Base-by-base conservation (phyloP, 805 yeast species). In the Debaryomyces maramus region DNA sequence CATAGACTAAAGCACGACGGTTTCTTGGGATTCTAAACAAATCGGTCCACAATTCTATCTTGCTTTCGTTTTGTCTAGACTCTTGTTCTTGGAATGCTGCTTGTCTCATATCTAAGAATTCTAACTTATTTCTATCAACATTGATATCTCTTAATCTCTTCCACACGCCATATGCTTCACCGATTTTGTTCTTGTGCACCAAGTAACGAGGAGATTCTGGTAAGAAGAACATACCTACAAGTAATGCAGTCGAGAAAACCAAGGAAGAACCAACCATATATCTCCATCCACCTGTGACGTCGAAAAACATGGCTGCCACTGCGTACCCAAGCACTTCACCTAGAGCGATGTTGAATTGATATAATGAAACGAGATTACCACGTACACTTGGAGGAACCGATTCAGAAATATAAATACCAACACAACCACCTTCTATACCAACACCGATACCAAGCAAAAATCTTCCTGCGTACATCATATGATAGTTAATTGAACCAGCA, bases 241-340 rank as follows among this genome's bases (percentile, higher is more conserved):
- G 61, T 52, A 80, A 60, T 15, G 72, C 46, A 1, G 82, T 71
- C 14, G 84, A 78, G 53, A 78, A 79, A 2, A 81, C 70, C 30
- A 81, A 60, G 3, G 85, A 78, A 2, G 83, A 77, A 13, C 86
- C 86, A 17, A 81, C 68, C 78, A 80, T 80, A 58, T 52, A 79
- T 52, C 86, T 67, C 87, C 87, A 81, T 17, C 81, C 83, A 23
- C 76, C 80, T 3, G 60, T 45, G 7, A 80, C 80, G 14, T 67
- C 70, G 43, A 70, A 77, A 59, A 81, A 81, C 14, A 80, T 78
- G 7, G 83, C 85, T 31, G 82, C 80, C 40, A 78, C 69, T 3
- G 83, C 82, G 48, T 72, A 81, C 14, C 87, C 86, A 24, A 80
- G 50, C 10, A 80, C 81, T 53, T 81, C 86, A 40, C 87, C 86